Evolutionary conservation across 352 stramenopile genomes (phyloP).

Genomic region (Aphanomyces stellatus): DNA sequence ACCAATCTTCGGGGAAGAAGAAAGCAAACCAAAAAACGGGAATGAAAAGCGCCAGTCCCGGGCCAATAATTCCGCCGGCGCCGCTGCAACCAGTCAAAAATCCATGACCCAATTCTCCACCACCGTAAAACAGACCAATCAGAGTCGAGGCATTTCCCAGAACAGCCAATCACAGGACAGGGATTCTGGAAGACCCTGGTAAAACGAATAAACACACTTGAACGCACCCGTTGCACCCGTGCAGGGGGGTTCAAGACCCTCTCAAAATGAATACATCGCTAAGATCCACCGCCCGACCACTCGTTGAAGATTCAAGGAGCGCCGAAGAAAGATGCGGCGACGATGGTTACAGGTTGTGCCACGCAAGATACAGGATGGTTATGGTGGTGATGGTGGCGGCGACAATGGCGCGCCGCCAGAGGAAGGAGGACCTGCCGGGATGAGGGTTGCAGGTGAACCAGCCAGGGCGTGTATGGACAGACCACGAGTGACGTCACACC

Average conservation of each 20-base stretch:
- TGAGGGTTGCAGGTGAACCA: no score
- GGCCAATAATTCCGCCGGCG: background rate
- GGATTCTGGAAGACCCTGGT: background rate
- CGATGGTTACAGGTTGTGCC: background rate
- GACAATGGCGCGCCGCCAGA: no score
- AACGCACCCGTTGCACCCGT: background rate
- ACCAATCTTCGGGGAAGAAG: constrained; percentile 20
- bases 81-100: constrained; percentile 18
- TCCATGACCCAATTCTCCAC: constrained; percentile 11
- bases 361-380: background rate
- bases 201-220: background rate
- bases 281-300: background rate
- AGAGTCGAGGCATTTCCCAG: background rate
- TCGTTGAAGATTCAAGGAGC: background rate
- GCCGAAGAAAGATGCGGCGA: no score
- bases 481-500: no score
- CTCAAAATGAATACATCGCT: background rate
- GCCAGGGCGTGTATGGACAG: no score
- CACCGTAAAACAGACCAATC: constrained; percentile 17
- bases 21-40: constrained; percentile 24
- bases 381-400: background rate
- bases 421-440: no score
- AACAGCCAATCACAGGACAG: constrained; percentile 3
- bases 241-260: background rate
- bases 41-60: no score